phyloP scores from a whole-genome alignment of 345 rosid genomes.

The Syzygium jambos region DNA sequence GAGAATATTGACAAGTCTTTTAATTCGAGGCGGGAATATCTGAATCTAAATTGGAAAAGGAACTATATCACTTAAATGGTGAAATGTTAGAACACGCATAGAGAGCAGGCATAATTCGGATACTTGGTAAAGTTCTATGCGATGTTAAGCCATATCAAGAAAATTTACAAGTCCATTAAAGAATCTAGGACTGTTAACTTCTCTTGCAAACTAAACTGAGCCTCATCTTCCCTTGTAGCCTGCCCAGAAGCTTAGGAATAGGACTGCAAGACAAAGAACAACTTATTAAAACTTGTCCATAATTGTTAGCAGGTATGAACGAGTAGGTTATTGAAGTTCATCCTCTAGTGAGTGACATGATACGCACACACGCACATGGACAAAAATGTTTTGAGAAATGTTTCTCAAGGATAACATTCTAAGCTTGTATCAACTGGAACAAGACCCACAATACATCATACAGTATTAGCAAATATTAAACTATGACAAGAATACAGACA shows the following conservation, averaged over 20 bases:
- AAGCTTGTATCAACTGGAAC: background rate
- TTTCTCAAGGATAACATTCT: background rate
- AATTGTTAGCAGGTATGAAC: background rate
- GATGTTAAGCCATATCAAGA: background rate
- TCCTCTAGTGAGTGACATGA: background rate
- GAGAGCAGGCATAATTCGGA: background rate
- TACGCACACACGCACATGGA: background rate
- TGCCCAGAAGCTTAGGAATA: slow-evolving; percentile 92
- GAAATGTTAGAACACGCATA: background rate
- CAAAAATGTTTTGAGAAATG: background rate
- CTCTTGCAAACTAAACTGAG: background rate
- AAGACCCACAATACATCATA: background rate
- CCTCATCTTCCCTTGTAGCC: background rate
- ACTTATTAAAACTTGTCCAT: background rate
- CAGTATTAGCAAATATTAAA: background rate
- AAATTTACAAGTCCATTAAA: background rate
- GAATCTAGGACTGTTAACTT: background rate
- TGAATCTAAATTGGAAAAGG: slow-evolving; percentile 8
- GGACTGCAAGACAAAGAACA: slow-evolving; percentile 36
- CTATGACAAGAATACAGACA: background rate
- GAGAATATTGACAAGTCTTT: no score
- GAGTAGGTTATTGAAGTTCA: background rate
- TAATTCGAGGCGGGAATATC: slow-evolving; percentile 31
- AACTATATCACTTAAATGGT: background rate
- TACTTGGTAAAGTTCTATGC: background rate